Conservation (phyloP, 345 rosid genomes). For the Lepidium africanum region DNA sequence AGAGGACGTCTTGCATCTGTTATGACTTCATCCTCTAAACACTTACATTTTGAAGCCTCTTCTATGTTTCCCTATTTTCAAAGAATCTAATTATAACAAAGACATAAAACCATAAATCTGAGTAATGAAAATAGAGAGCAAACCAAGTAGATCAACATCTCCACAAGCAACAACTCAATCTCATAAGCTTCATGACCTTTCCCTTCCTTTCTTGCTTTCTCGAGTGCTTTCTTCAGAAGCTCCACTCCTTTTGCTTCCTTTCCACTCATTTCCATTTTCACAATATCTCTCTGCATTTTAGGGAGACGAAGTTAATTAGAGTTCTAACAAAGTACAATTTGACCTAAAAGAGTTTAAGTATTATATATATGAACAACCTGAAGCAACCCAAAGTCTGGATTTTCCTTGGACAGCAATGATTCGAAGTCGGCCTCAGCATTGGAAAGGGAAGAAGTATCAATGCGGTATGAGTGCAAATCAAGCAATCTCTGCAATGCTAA, state of each 20-base stretch:
- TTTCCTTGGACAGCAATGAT: conserved; percentile 20
- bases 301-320: background rate
- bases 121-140: background rate
- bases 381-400: conserved; percentile 36
- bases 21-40: conserved; percentile 31
- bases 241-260: conserved; percentile 42
- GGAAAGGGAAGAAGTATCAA: conserved; percentile 16
- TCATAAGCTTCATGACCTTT: conserved; percentile 51
- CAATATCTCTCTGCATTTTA: conserved; percentile 20
- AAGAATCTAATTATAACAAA: background rate
- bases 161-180: conserved; percentile 53
- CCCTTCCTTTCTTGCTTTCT: conserved; percentile 15
- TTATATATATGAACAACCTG: conserved; percentile 32
- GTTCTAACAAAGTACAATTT: background rate
- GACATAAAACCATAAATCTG: background rate
- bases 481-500: conserved; percentile 44
- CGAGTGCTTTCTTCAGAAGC: conserved; percentile 24
- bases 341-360: background rate
- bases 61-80: conserved; percentile 34
- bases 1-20: conserved; percentile 50
- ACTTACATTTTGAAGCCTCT: conserved; percentile 35
- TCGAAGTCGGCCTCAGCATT: conserved; percentile 28
- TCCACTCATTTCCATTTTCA: conserved; percentile 55
- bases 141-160: conserved; percentile 62
- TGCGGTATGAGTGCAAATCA: conserved; percentile 37